Percentiles rank a stretch among this genome's conserved stretches.
Evolutionary conservation across 495 filamentous ascomycete species (phyloP).

Genomic region (Neurospora pannonica): DNA sequence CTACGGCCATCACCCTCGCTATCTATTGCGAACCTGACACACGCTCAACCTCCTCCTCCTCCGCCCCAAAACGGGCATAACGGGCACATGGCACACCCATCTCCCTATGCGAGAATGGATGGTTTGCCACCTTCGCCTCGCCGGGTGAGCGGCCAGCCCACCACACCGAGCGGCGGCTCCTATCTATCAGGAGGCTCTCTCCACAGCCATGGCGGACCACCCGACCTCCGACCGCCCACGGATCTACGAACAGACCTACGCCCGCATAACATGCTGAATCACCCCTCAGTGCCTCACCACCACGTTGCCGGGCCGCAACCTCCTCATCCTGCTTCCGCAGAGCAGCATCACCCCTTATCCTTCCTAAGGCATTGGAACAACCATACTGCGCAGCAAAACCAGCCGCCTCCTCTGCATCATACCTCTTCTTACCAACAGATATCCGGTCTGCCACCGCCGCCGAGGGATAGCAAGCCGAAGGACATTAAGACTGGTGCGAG

Average conservation of each 20-base stretch:
- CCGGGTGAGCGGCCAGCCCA: slow-evolving; percentile 19
- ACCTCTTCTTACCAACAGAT: slow-evolving; percentile 24
- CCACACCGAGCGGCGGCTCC: slow-evolving; percentile 14
- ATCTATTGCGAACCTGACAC: slow-evolving; percentile 15
- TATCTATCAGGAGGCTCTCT: slow-evolving; percentile 13
- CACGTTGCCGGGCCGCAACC: slow-evolving; percentile 17
- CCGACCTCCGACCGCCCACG: background rate
- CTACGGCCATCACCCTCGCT: slow-evolving; percentile 28
- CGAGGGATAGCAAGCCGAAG: slow-evolving; percentile 2
- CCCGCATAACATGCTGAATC: slow-evolving; percentile 27
- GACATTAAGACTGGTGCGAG: slow-evolving; percentile 53
- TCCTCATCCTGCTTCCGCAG: slow-evolving; percentile 17
- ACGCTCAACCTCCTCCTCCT: slow-evolving; percentile 25
- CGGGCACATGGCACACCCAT: slow-evolving; percentile 27
- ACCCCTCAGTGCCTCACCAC: slow-evolving; percentile 7
- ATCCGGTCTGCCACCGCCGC: background rate
- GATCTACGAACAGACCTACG: slow-evolving; percentile 3
- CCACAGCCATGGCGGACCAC: slow-evolving; percentile 18
- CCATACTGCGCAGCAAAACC: background rate
- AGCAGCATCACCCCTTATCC: slow-evolving; percentile 25
- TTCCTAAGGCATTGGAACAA: slow-evolving; percentile 23
- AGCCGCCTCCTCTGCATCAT: slow-evolving; percentile 14
- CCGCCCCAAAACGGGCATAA: slow-evolving; percentile 25
- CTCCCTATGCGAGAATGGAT: slow-evolving; percentile 21
- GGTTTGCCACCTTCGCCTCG: slow-evolving; percentile 33